Evolutionary conservation across 306 rosid genomes (phyloP).

Genomic region (Cicer pinnatifidum): DNA sequence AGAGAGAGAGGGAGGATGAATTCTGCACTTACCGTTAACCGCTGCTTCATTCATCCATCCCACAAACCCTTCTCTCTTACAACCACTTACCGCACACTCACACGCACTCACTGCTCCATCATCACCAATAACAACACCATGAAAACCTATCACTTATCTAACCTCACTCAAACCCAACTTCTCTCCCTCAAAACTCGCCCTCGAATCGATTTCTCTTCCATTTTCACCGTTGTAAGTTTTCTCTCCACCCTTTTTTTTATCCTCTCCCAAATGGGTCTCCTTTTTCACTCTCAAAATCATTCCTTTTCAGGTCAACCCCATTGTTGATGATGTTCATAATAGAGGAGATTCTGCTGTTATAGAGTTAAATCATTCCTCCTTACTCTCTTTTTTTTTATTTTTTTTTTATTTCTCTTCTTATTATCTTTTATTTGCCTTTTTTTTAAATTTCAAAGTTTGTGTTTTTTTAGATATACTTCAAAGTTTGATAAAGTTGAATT

Average conservation of each 20-base stretch:
- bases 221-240: slow-evolving; percentile 67
- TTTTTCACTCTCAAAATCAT: not conserved
- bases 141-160: slow-evolving; percentile 79
- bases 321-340: slow-evolving; percentile 79
- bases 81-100: slow-evolving; percentile 44
- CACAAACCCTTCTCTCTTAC: slow-evolving; percentile 26
- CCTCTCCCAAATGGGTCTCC: slow-evolving; percentile 13
- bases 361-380: slow-evolving; percentile 55
- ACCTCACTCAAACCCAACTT: slow-evolving; percentile 65
- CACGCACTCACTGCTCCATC: slow-evolving; percentile 51
- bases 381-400: not conserved
- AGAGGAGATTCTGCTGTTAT: slow-evolving; percentile 87
- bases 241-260: not conserved
- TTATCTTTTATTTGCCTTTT: not conserved
- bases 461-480: slow-evolving; percentile 67
- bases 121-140: slow-evolving; percentile 36
- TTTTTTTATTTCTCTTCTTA: too few relatives aligned
- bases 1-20: slow-evolving; percentile 12
- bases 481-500: slow-evolving; percentile 81
- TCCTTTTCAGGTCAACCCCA: slow-evolving; percentile 82
- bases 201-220: slow-evolving; percentile 85
- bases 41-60: slow-evolving; percentile 15
- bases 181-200: slow-evolving; percentile 87
- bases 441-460: slow-evolving; percentile 1
- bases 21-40: slow-evolving; percentile 30